Conservation (phyloP, 257 asterid genomes). For the Nicotiana sylvestris region DNA sequence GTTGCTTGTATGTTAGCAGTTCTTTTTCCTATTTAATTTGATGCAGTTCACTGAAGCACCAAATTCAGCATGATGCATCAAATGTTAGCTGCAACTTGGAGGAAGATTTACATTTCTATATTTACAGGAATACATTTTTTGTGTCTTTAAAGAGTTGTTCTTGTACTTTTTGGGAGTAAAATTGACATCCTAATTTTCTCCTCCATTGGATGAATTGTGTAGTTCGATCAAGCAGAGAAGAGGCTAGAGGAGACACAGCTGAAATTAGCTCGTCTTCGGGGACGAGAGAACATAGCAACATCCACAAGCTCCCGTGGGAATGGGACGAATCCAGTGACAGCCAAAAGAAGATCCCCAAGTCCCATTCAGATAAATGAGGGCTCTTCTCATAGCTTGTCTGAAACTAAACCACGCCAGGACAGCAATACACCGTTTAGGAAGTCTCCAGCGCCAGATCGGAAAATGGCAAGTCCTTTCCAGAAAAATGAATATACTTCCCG, state of each 20-base stretch:
- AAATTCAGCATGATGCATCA: neutral
- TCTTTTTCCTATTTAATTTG: neutral
- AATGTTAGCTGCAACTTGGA: conserved; percentile 4
- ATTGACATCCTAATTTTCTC: neutral
- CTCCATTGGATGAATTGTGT: conserved; percentile 12
- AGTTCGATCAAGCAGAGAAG: conserved; percentile 38
- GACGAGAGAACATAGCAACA: conserved; percentile 13
- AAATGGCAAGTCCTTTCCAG: conserved; percentile 21
- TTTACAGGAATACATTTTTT: neutral
- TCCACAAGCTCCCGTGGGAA: conserved; percentile 16
- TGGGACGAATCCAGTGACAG: conserved; percentile 12
- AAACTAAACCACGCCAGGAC: conserved; percentile 20
- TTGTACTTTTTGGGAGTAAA: neutral
- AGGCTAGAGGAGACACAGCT: conserved; percentile 30
- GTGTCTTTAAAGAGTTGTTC: neutral
- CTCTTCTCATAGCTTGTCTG: conserved; percentile 17
- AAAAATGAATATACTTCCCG: conserved; percentile 16
- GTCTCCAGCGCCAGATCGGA: conserved; percentile 12
- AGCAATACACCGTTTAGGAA: conserved; percentile 11
- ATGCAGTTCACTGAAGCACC: neutral
- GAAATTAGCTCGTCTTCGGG: conserved; percentile 34
- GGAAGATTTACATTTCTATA: neutral
- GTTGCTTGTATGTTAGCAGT: neutral
- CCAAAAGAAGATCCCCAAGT: conserved; percentile 24
- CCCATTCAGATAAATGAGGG: conserved; percentile 21